Conservation (phyloP, 805 yeast species). For the Zygoascus biomembranicola region DNA sequence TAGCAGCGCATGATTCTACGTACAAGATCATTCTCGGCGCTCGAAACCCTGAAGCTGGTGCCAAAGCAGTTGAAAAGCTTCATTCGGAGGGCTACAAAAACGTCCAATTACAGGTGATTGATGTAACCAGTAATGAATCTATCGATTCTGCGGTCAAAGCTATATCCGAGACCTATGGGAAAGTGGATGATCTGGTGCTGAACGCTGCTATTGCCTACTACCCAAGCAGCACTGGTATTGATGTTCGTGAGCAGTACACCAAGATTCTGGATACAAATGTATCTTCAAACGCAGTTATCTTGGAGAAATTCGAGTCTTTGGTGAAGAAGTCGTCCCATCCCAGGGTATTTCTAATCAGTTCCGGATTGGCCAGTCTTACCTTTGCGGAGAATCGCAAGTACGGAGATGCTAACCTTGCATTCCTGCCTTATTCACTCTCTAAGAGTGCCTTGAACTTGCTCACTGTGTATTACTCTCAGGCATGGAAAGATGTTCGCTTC, state of each 20-base stretch:
- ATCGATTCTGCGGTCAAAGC: neutral
- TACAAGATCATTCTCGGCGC: neutral
- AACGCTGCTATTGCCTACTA: neutral
- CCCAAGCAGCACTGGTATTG: neutral
- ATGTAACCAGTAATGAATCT: neutral
- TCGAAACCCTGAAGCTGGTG: neutral
- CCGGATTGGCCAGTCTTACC: neutral
- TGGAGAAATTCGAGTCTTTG: neutral
- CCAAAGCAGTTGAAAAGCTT: neutral
- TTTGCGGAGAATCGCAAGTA: neutral
- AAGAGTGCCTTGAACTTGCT: neutral
- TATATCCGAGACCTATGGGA: neutral
- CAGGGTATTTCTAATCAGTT: neutral
- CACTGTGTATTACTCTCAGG: neutral
- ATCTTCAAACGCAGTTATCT: neutral
- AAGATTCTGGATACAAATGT: neutral
- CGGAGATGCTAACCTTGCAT: neutral
- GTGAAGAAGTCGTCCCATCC: neutral
- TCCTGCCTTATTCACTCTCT: neutral
- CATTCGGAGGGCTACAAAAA: neutral
- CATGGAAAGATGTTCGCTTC: neutral
- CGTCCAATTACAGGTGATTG: neutral
- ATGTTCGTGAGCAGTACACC: neutral
- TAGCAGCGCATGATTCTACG: neutral
- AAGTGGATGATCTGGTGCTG: neutral